phyloP scores from a whole-genome alignment of 257 asterid genomes.

The Fraxinus anomala region DNA sequence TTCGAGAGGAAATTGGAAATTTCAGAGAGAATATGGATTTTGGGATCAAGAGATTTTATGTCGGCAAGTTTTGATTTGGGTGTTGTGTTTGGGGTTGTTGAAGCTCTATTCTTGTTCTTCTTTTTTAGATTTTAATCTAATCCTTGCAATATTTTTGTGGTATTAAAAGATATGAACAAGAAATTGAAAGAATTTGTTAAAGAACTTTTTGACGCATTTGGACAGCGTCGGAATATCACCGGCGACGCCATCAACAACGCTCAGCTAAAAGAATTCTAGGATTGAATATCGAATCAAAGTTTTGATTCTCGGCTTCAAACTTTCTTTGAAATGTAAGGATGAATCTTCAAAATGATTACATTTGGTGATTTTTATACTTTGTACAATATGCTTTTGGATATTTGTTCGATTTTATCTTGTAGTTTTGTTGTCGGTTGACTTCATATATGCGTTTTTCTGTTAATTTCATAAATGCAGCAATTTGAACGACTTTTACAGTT shows the following conservation, averaged over 20 bases:
- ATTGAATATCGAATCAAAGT: conserved; percentile 74
- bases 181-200: too few species aligned
- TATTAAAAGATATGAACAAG: too few species aligned
- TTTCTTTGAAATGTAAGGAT: conserved; percentile 77
- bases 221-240: too few species aligned
- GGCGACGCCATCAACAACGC: conserved; percentile 52
- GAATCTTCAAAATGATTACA: neutral
- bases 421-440: conserved; percentile 10
- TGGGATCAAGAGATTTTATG: too few species aligned
- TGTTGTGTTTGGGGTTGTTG: too few species aligned
- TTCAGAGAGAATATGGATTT: too few species aligned
- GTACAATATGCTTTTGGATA: neutral
- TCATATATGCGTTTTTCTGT: conserved; percentile 16
- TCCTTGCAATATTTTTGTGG: too few species aligned
- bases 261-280: conserved; percentile 77
- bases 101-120: too few species aligned
- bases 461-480: conserved; percentile 59
- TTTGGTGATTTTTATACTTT: conserved; percentile 17
- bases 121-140: too few species aligned
- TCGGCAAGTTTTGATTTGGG: too few species aligned
- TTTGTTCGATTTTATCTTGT: conserved; percentile 15
- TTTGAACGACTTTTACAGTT: conserved; percentile 88
- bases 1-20: too few species aligned
- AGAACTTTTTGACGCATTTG: too few species aligned
- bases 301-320: conserved; percentile 85